A percentile compares a stretch with the other conserved stretches of the same genome.
These are phyloP conservation scores for Pythium sp. DNA, from an alignment of 352 stramenopile species.

Conservation along the genomic window DNA sequence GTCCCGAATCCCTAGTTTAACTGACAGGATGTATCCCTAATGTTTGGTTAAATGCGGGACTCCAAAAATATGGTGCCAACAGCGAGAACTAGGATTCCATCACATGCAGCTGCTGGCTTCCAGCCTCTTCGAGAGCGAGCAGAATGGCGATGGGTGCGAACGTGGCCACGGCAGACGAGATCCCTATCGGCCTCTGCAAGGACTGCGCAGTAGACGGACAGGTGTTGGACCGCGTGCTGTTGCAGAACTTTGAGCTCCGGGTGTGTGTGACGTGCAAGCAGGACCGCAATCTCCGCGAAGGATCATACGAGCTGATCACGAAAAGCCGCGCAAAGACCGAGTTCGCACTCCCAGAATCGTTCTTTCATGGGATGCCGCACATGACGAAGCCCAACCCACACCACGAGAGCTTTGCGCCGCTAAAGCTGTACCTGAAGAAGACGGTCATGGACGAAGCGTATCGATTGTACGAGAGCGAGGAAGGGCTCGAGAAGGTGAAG, in stretches of 20 bases:
- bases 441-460: conserved; percentile 49
- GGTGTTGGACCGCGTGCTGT: conserved; percentile 46
- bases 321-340: conserved; percentile 56
- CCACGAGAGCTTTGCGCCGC: conserved; percentile 59
- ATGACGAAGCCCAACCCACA: conserved; percentile 60
- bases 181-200: conserved; percentile 35
- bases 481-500: conserved; percentile 45
- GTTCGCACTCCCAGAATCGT: conserved; percentile 61
- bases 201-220: conserved; percentile 50
- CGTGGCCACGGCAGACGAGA: conserved; percentile 9
- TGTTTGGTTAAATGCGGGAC: background rate
- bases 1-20: conserved; percentile 9
- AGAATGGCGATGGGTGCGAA: background rate
- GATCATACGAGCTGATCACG: conserved; percentile 58
- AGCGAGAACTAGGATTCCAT: background rate
- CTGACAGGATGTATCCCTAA: background rate
- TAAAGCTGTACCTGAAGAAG: conserved; percentile 65
- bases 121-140: background rate
- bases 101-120: background rate
- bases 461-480: conserved; percentile 42
- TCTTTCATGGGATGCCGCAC: conserved; percentile 45
- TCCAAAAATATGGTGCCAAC: background rate
- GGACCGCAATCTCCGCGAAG: conserved; percentile 40
- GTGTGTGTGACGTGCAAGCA: conserved; percentile 72
- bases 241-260: conserved; percentile 47